Evolutionary conservation across 2,329 filamentous ascomycete genomes (phyloP).

Genomic region (Cercospora janseana): DNA sequence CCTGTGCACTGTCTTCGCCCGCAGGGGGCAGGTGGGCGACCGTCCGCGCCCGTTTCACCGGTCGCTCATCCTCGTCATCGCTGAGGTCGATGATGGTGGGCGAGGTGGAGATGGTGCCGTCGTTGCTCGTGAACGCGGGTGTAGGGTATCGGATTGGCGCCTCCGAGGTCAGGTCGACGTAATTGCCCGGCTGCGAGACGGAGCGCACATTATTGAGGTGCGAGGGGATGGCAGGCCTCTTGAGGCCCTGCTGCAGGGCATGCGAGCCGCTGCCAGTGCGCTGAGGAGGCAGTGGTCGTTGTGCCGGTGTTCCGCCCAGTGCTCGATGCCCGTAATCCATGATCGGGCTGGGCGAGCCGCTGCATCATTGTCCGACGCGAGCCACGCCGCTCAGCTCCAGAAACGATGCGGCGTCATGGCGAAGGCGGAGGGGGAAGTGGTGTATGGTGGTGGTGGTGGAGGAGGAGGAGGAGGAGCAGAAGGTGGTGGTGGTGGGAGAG

Average conservation of each 20-base stretch:
- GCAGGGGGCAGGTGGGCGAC: background rate
- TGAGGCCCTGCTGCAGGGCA: slow-evolving; percentile 25
- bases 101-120: slow-evolving; percentile 20
- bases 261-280: slow-evolving; percentile 31
- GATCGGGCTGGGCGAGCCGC: slow-evolving; percentile 25
- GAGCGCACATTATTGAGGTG: slow-evolving; percentile 37
- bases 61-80: slow-evolving; percentile 28
- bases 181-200: slow-evolving; percentile 30
- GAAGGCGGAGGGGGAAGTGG: background rate
- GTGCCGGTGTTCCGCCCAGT: slow-evolving; percentile 13
- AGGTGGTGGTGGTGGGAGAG: background rate
- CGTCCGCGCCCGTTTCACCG: slow-evolving; percentile 33
- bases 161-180: slow-evolving; percentile 32
- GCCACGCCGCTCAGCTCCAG: slow-evolving; percentile 9
- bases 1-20: slow-evolving; percentile 11
- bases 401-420: background rate
- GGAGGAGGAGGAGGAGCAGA: background rate
- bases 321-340: slow-evolving; percentile 30
- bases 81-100: slow-evolving; percentile 30
- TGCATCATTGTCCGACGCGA: slow-evolving; percentile 27
- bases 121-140: slow-evolving; percentile 25
- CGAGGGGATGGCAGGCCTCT: slow-evolving; percentile 32
- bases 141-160: slow-evolving; percentile 20
- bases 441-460: background rate
- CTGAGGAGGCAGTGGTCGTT: slow-evolving; percentile 30